Evolutionary conservation across 2,329 filamentous ascomycete species (phyloP).

Genomic region (Neobulgaria alba): DNA sequence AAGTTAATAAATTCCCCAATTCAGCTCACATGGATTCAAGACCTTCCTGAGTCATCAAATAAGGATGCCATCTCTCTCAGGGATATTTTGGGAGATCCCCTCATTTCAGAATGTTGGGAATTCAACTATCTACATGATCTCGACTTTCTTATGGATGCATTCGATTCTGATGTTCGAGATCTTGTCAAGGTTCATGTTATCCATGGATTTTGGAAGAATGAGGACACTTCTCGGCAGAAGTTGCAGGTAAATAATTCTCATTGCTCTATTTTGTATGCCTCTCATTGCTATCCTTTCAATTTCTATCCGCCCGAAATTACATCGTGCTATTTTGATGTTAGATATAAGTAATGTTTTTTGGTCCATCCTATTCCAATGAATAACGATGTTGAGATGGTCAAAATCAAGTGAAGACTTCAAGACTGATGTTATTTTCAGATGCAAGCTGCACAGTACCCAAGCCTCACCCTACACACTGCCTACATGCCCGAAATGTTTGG

Average conservation of each 20-base stretch:
- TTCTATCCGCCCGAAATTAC: no score
- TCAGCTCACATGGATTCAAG: conserved; percentile 47
- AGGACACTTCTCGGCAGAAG: conserved; percentile 43
- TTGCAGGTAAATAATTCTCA: conserved; percentile 17
- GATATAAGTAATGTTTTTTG: no score
- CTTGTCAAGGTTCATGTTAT: conserved; percentile 49
- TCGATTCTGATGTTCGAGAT: conserved; percentile 46
- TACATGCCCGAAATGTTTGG: conserved; percentile 80
- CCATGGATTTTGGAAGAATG: conserved; percentile 59
- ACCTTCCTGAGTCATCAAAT: conserved; percentile 44
- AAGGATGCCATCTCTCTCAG: conserved; percentile 44
- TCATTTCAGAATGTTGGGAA: conserved; percentile 47
- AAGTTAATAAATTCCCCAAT: conserved; percentile 40
- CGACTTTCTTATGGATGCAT: conserved; percentile 47
- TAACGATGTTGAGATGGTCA: no score
- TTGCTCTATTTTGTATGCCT: background rate
- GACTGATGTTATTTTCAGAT: conserved; percentile 42
- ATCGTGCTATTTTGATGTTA: no score
- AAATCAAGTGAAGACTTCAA: no score
- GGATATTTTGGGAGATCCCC: conserved; percentile 51
- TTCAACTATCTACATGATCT: conserved; percentile 49
- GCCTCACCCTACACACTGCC: conserved; percentile 63
- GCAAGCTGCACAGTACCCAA: conserved; percentile 50
- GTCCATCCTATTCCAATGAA: no score
- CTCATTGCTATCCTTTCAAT: no score